Evolutionary conservation across 495 filamentous ascomycete genomes (phyloP), one percentile per base, ranked within the genome.

Genomic region (Staphylotrichum tortipilum): DNA sequence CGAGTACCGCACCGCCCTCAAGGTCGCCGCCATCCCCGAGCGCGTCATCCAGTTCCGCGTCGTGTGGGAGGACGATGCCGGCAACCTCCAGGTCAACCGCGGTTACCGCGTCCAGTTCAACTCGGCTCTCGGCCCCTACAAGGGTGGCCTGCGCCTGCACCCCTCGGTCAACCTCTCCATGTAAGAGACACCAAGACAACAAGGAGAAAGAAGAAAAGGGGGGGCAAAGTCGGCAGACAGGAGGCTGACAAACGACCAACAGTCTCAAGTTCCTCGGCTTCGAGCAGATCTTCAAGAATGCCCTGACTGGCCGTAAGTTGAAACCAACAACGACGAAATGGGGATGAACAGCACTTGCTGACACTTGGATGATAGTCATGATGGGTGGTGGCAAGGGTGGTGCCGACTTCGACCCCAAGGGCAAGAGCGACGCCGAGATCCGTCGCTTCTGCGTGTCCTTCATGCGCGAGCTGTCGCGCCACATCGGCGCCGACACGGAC

Each of bases 281-380:
- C 67, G 92, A 98, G 83, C 92, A 98, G 78, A 92, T 88, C 73
- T 96, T 98, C 79, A 98, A 98, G 83, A 98, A 98, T 89, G 92
- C 92, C 55, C 75, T 98, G 60, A 97, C 92, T 53, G 92, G 92
- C 56, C 72, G 87, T 91, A 74, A 78, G 87, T 85, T 18, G 11
- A 17, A 35, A 39, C 21, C 34, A 14, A 31, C 14, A 31, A 7
- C 39, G 15, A n/a, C 15, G 26, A n/a, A 17, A 24, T 46, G 23
- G 17, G 28, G 22, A 36, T 29, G 33, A 12, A 9, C 22, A 41
- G 39, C 58, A 41, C 33, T 44, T 24, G 54, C 64, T 69, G 11
- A 66, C 63, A 52, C 26, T 19, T 56, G 24, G 30, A 23, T 31
- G 21, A 44, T 47, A 89, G 87, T 97, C 65, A 92, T 81, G 78